Conservation (phyloP, 352 stramenopile species). For the Globisporangium ultimum region DNA sequence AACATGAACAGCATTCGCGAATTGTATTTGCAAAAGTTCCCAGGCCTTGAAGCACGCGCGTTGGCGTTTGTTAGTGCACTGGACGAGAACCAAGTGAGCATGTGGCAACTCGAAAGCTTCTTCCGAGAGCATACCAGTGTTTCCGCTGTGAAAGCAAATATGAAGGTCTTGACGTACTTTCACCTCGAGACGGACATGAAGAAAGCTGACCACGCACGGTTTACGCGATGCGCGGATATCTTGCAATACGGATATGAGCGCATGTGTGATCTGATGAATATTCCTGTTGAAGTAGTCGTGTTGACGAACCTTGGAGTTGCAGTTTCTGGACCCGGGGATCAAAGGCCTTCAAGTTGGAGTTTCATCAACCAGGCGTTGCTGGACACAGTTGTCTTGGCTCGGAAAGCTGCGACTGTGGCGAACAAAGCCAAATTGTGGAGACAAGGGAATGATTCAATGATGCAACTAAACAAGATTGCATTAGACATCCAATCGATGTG, state of each 20-base stretch:
- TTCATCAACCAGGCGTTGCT: slow-evolving; percentile 17
- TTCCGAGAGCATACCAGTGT: slow-evolving; percentile 50
- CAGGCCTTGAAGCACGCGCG: slow-evolving; percentile 55
- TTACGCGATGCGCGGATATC: slow-evolving; percentile 37
- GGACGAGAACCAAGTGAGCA: slow-evolving; percentile 40
- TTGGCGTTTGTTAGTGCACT: slow-evolving; percentile 50
- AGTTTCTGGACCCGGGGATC: not conserved
- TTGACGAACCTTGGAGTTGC: slow-evolving; percentile 7
- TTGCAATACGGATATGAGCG: slow-evolving; percentile 65
- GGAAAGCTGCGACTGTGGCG: not conserved
- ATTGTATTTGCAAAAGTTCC: slow-evolving; percentile 68
- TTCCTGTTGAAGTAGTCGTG: slow-evolving; percentile 40
- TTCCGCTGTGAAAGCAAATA: slow-evolving; percentile 54
- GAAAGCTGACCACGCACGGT: slow-evolving; percentile 42
- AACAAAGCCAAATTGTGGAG: slow-evolving; percentile 34
- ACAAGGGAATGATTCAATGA: slow-evolving; percentile 19
- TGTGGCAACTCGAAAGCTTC: slow-evolving; percentile 65
- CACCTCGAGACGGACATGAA: slow-evolving; percentile 42
- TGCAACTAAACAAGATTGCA: slow-evolving; percentile 33
- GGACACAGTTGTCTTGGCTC: slow-evolving; percentile 7
- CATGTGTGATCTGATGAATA: slow-evolving; percentile 42
- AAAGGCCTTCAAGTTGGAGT: not conserved
- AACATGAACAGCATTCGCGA: slow-evolving; percentile 41
- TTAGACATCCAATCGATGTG: slow-evolving; percentile 48
- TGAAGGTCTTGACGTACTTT: slow-evolving; percentile 55